Evolutionary conservation across 371 early-diverging fungal genomes (phyloP).

Genomic region (Pancytospora philotis): DNA sequence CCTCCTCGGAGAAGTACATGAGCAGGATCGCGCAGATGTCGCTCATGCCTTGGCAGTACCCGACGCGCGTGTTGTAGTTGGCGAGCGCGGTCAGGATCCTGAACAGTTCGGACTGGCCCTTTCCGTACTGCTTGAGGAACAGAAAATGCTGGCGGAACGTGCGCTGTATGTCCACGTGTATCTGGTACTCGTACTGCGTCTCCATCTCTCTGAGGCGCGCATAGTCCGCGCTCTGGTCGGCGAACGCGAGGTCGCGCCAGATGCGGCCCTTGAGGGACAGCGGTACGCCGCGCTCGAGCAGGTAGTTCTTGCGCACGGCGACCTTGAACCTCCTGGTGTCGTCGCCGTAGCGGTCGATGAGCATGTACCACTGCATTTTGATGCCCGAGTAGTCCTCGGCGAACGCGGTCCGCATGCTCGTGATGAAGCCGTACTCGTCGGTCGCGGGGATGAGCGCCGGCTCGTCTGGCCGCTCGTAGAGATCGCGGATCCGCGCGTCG

Average conservation of each 20-base stretch:
- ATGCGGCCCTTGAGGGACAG: conserved; percentile 6
- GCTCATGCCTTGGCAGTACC: conserved; percentile 61
- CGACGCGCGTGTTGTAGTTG: conserved; percentile 52
- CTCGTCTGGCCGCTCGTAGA: not conserved
- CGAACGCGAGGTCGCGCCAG: not conserved
- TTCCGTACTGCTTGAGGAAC: conserved; percentile 46
- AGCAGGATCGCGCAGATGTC: conserved; percentile 55
- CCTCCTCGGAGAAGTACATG: conserved; percentile 56
- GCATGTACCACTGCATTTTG: conserved; percentile 9
- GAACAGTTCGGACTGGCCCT: conserved; percentile 50
- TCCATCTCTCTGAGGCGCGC: not conserved
- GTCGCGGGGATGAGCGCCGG: not conserved
- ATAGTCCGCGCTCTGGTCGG: not conserved
- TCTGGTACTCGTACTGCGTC: conserved; percentile 13
- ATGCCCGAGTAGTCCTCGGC: not conserved
- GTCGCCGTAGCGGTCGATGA: conserved; percentile 1
- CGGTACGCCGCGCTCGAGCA: conserved; percentile 13
- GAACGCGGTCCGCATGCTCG: not conserved
- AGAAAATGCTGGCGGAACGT: conserved; percentile 26
- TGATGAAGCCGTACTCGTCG: conserved; percentile 22
- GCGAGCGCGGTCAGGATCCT: conserved; percentile 59
- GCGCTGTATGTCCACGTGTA: conserved; percentile 22
- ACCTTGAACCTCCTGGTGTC: conserved; percentile 1
- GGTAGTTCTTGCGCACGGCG: not conserved
- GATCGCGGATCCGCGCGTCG: not conserved